phyloP scores from a whole-genome alignment of 306 rosid genomes.

The Bauhinia variegata region DNA sequence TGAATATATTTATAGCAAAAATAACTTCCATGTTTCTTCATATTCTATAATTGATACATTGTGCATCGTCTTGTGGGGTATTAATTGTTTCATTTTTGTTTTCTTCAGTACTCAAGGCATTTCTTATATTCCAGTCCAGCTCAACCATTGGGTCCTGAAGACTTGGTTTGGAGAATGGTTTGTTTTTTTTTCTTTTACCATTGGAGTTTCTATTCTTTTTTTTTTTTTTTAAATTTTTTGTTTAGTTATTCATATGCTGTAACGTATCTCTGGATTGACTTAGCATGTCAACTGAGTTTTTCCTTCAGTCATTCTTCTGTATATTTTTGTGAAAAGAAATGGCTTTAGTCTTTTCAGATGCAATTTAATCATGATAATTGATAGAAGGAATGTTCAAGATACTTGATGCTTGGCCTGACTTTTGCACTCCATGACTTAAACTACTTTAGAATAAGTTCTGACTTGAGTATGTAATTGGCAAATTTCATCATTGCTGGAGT shows the following conservation, averaged over 20 bases:
- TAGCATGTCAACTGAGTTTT: background rate
- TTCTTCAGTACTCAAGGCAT: constrained; percentile 80
- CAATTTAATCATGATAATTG: too few relatives aligned
- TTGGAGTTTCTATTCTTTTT: background rate
- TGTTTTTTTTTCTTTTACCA: constrained; percentile 34
- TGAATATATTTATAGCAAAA: constrained; percentile 9
- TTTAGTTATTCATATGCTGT: background rate
- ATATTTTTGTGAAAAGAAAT: too few relatives aligned
- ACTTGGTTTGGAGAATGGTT: constrained; percentile 97
- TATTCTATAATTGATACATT: constrained; percentile 17
- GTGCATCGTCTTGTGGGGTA: constrained; percentile 22
- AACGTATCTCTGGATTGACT: background rate
- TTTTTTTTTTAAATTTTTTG: background rate
- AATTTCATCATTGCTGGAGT: background rate
- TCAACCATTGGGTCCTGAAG: constrained; percentile 95
- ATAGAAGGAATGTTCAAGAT: background rate
- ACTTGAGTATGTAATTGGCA: background rate
- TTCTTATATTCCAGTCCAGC: constrained; percentile 89
- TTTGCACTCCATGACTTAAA: background rate
- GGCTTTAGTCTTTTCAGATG: too few relatives aligned
- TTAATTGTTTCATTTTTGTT: constrained; percentile 19
- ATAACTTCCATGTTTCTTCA: constrained; percentile 4
- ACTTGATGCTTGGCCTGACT: background rate
- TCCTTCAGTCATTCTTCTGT: background rate
- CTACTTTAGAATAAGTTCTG: background rate